Evolutionary conservation across 768 basidiomycete species (phyloP).

Genomic region (Leccinum uliginosum): DNA sequence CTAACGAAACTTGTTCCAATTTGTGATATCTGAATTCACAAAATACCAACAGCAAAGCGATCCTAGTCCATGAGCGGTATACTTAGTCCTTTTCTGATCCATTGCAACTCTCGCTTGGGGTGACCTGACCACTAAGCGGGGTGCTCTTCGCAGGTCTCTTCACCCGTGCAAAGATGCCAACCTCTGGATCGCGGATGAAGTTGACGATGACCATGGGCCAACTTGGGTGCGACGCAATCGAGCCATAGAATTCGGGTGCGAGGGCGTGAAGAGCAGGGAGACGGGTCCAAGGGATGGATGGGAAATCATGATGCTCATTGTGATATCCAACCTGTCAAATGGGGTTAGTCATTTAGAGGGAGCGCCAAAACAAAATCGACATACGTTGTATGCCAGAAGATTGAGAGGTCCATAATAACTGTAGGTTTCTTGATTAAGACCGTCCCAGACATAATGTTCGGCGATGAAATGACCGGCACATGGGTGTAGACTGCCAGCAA

Average conservation of each 20-base stretch:
- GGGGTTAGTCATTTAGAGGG: neutral
- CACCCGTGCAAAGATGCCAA: conserved; percentile 84
- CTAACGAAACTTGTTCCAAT: neutral
- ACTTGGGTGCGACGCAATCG: conserved; percentile 78
- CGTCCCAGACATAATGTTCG: conserved; percentile 94
- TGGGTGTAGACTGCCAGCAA: conserved; percentile 94
- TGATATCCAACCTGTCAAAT: conserved; percentile 85
- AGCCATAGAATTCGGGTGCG: conserved; percentile 91
- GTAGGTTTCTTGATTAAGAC: conserved; percentile 90
- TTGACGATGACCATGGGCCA: conserved; percentile 95
- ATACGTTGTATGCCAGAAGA: conserved; percentile 85
- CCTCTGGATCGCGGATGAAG: conserved; percentile 87
- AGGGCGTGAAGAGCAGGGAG: conserved; percentile 77
- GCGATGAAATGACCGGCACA: conserved; percentile 98
- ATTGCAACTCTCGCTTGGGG: conserved; percentile 7
- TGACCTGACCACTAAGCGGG: conserved; percentile 16
- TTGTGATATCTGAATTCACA: conserved; percentile 14
- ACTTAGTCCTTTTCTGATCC: conserved; percentile 16
- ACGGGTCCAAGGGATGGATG: conserved; percentile 92
- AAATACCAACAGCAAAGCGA: conserved; percentile 6
- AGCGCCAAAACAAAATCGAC: conserved; percentile 24
- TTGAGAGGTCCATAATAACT: conserved; percentile 95
- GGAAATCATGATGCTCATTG: conserved; percentile 99
- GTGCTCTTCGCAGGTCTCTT: conserved; percentile 57
- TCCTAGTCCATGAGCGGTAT: conserved; percentile 6